These are phyloP conservation scores for Erysimum cheiri DNA, from an alignment of 441 rosid species.

Conservation along the genomic window DNA sequence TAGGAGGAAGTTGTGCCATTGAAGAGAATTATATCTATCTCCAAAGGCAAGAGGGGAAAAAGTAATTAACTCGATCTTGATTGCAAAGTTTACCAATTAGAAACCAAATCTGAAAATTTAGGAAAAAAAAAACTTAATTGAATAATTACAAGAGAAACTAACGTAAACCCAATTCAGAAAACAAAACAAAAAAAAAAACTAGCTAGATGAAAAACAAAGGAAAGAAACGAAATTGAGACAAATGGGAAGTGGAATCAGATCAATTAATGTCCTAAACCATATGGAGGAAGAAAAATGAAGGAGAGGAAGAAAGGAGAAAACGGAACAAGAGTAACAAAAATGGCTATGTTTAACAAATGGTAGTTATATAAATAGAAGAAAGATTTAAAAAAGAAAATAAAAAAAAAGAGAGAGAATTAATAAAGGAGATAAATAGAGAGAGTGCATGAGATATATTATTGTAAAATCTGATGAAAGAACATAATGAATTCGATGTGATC, in stretches of 20 bases:
- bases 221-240: conserved; percentile 23
- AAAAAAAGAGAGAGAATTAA: neutral
- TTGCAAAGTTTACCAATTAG: neutral
- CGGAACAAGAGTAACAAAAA: conserved; percentile 39
- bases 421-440: conserved; percentile 23
- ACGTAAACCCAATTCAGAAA: conserved; percentile 27
- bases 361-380: conserved; percentile 40
- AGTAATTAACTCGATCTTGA: neutral
- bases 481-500: conserved; percentile 39
- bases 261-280: conserved; percentile 31
- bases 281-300: conserved; percentile 21
- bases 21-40: neutral
- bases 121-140: neutral
- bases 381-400: neutral
- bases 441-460: conserved; percentile 19
- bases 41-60: conserved; percentile 2
- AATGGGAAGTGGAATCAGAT: conserved; percentile 7
- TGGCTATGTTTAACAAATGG: conserved; percentile 46
- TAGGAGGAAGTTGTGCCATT: conserved; percentile 95
- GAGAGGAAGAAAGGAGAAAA: conserved; percentile 39
- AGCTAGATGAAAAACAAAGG: conserved; percentile 20
- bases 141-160: conserved; percentile 27
- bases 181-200: neutral
- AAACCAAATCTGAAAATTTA: conserved; percentile 6
- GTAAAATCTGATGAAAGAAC: conserved; percentile 1